These are phyloP conservation scores for Malus hybrid DNA, from an alignment of 331 rosid species.

Conservation along the genomic window DNA sequence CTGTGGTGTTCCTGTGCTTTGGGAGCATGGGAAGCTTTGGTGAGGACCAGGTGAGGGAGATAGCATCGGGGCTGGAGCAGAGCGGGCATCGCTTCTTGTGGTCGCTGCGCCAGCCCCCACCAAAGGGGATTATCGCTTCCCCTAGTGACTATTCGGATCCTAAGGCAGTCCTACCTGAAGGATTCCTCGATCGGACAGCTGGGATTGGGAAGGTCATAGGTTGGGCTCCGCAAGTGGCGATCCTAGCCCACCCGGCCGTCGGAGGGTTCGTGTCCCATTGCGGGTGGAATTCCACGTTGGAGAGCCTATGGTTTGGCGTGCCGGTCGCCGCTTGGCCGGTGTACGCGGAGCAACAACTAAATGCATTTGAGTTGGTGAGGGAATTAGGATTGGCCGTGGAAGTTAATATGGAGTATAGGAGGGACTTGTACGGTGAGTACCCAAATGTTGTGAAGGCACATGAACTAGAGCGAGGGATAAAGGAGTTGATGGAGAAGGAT, in stretches of 20 bases:
- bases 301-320: slow-evolving; percentile 22
- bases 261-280: slow-evolving; percentile 26
- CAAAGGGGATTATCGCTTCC: background rate
- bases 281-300: slow-evolving; percentile 21
- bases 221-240: slow-evolving; percentile 15
- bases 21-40: slow-evolving; percentile 20
- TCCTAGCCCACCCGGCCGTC: slow-evolving; percentile 6
- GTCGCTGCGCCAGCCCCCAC: slow-evolving; percentile 5
- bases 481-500: background rate
- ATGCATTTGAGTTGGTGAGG: slow-evolving; percentile 18
- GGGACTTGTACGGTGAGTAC: background rate
- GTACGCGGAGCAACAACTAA: slow-evolving; percentile 19
- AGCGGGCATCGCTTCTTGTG: slow-evolving; percentile 9
- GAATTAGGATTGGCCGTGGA: slow-evolving; percentile 20
- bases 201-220: slow-evolving; percentile 10
- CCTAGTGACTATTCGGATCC: background rate
- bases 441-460: background rate
- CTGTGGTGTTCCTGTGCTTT: slow-evolving; percentile 24
- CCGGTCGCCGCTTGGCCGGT: slow-evolving; percentile 24
- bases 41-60: slow-evolving; percentile 15
- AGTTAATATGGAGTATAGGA: slow-evolving; percentile 1
- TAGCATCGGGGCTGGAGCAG: background rate
- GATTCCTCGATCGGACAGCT: slow-evolving; percentile 15
- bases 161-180: background rate
- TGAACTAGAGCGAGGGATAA: slow-evolving; percentile 8